phyloP scores from a whole-genome alignment of 2,329 filamentous ascomycete genomes.

The Diaporthe capsici region DNA sequence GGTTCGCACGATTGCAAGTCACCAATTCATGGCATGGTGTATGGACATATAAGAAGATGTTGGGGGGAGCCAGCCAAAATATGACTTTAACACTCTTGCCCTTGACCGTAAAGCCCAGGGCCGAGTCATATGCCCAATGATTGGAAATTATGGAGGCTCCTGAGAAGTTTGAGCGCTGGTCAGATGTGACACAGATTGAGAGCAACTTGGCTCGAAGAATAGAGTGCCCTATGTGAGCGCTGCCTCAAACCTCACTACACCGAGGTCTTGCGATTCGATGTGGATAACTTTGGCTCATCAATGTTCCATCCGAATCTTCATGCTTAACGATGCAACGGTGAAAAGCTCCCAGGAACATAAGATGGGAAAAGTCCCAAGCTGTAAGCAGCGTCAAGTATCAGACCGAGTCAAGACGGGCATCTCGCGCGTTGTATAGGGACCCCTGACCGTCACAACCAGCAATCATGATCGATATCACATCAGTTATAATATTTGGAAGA shows the following conservation, averaged over 20 bases:
- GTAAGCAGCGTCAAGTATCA: no score
- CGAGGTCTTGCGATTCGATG: not conserved
- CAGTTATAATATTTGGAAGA: not conserved
- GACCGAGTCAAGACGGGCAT: not conserved
- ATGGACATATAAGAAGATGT: not conserved
- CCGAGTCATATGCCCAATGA: not conserved
- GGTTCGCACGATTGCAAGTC: not conserved
- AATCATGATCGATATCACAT: not conserved
- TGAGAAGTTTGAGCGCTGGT: not conserved
- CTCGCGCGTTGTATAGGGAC: no score
- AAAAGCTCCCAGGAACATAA: fast-evolving
- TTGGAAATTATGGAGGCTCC: no score
- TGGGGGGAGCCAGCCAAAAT: not conserved
- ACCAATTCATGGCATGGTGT: not conserved
- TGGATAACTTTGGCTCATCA: no score
- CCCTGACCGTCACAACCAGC: not conserved
- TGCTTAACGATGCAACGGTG: not conserved
- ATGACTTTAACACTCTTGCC: not conserved
- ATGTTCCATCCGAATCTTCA: not conserved
- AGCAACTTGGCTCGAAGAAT: not conserved
- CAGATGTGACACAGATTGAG: not conserved
- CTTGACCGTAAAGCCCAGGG: not conserved
- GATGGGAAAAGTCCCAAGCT: not conserved
- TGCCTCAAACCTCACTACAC: no score
- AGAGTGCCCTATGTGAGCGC: not conserved